These are phyloP conservation scores for Pythium dissotocum DNA, from an alignment of 352 stramenopile genomes.

Conservation along the genomic window DNA sequence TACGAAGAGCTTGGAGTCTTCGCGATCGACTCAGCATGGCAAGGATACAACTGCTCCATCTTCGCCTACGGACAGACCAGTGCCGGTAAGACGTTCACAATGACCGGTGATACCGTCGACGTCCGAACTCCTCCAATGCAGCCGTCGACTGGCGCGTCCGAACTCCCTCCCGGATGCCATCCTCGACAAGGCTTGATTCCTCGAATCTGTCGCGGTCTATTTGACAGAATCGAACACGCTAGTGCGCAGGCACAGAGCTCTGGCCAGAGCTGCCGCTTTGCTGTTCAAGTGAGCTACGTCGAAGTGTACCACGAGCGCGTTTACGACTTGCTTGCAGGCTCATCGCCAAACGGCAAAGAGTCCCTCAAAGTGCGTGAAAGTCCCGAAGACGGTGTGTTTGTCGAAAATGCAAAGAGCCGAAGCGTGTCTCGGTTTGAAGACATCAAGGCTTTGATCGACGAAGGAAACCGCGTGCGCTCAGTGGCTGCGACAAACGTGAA, in stretches of 20 bases:
- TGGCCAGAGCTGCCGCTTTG: slow-evolving; percentile 26
- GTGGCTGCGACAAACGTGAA: slow-evolving; percentile 52
- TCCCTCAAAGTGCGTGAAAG: slow-evolving; percentile 75
- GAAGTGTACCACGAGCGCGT: slow-evolving; percentile 82
- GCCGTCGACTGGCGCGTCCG: neutral
- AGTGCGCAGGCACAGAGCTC: slow-evolving; percentile 2
- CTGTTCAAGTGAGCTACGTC: slow-evolving; percentile 74
- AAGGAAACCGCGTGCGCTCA: slow-evolving; percentile 59
- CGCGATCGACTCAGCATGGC: slow-evolving; percentile 52
- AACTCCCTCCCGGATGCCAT: slow-evolving; percentile 6
- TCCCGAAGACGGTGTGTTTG: slow-evolving; percentile 63
- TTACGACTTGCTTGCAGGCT: slow-evolving; percentile 55
- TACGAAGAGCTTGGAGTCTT: slow-evolving; percentile 62
- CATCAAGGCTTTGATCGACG: slow-evolving; percentile 55
- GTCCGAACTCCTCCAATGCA: neutral
- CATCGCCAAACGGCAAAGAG: slow-evolving; percentile 32
- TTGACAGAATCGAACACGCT: slow-evolving; percentile 45
- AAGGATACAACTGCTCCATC: slow-evolving; percentile 75
- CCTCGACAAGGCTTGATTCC: slow-evolving; percentile 51
- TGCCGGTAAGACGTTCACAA: slow-evolving; percentile 75
- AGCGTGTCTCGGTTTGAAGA: slow-evolving; percentile 53
- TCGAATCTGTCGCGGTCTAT: slow-evolving; percentile 61
- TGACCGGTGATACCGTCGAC: slow-evolving; percentile 44
- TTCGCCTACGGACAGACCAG: slow-evolving; percentile 77
- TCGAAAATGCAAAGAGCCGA: slow-evolving; percentile 55